Base-by-base conservation (phyloP, 140 eudicot species). In the Flaveria floridana region DNA sequence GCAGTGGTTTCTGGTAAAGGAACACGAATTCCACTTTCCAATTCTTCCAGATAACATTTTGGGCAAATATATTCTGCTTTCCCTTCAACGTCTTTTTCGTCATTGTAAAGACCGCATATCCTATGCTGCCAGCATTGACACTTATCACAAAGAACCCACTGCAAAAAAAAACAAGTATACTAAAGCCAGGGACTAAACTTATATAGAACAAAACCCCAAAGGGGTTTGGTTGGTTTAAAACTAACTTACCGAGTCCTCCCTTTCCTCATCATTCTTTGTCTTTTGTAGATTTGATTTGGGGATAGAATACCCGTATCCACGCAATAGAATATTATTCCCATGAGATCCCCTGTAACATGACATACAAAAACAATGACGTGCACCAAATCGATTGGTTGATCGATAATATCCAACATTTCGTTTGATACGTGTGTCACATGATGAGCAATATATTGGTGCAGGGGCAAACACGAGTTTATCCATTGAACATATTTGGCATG, bases 141-240 rank as follows among this genome's bases (percentile, higher is more conserved):
- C 78, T 80, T 86, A 68, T 92, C 95, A 69, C 98, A 92, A 65
- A 73, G 91, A 58, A 92, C 96, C 98, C 98, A 92, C 98, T 92
- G 83, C 85, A 76, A 78, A 57, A 75, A 23, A 65, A 57, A 55
- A 80, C 2, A 34, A 9, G 68, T 9, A 25, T 28, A 72, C 30
- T 51, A 37, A 80, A 12, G 8, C 16, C 68, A 64, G 21, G 65
- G 71, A 79, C 70, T 62, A 73, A 48, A 58, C 28, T 26, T 18
- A 70, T 18, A 28, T 4, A 47, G 56, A 72, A 70, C 55, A 71
- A 39, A 61, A 63, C 37, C 77, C 61, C 16, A 19, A 28, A 7
- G 51, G 9, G 47, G 67, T 13, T 65, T 3, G 39, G 41, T 11
- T 23, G 25, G 25, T 23, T 23, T 47, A 48, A 50, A 69, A 73